Evolutionary conservation across 768 basidiomycete genomes (phyloP).

Genomic region (Boletus subcaerulescens): DNA sequence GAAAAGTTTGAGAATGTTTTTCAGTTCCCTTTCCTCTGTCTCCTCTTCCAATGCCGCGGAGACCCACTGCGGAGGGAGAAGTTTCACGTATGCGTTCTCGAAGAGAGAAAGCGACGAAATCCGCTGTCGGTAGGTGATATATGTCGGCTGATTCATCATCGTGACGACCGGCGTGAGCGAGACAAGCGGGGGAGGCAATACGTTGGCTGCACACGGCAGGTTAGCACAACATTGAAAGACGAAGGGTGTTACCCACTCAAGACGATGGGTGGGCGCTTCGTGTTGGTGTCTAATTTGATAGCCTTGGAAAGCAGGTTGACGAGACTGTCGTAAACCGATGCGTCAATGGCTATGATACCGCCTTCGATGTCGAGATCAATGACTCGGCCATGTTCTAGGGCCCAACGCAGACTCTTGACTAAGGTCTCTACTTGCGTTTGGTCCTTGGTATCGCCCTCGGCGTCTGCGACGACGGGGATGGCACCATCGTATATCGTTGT

Average conservation of each 20-base stretch:
- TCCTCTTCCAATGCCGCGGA: slow-evolving; percentile 29
- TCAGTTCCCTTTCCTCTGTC: slow-evolving; percentile 44
- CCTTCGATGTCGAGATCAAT: slow-evolving; percentile 71
- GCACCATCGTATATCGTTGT: slow-evolving; percentile 53
- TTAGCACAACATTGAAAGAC: neutral
- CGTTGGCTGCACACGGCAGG: slow-evolving; percentile 51
- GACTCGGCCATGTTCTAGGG: slow-evolving; percentile 55
- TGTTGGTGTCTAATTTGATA: slow-evolving; percentile 24
- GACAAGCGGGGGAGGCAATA: slow-evolving; percentile 77
- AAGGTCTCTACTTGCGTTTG: slow-evolving; percentile 35
- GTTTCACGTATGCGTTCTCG: slow-evolving; percentile 69
- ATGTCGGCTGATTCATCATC: slow-evolving; percentile 74
- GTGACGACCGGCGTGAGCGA: slow-evolving; percentile 70
- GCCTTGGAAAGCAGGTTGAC: slow-evolving; percentile 72
- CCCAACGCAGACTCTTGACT: slow-evolving; percentile 61
- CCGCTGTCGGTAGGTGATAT: slow-evolving; percentile 69
- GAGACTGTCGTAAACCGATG: slow-evolving; percentile 58
- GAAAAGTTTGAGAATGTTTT: slow-evolving; percentile 79
- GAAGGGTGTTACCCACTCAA: slow-evolving; percentile 45
- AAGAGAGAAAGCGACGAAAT: slow-evolving; percentile 71
- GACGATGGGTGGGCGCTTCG: slow-evolving; percentile 55
- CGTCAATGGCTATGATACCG: slow-evolving; percentile 44
- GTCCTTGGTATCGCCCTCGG: slow-evolving; percentile 15
- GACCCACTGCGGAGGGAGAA: slow-evolving; percentile 74
- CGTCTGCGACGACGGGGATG: slow-evolving; percentile 35